Conservation (phyloP, 495 filamentous ascomycete genomes). For the Xylona heveae region DNA sequence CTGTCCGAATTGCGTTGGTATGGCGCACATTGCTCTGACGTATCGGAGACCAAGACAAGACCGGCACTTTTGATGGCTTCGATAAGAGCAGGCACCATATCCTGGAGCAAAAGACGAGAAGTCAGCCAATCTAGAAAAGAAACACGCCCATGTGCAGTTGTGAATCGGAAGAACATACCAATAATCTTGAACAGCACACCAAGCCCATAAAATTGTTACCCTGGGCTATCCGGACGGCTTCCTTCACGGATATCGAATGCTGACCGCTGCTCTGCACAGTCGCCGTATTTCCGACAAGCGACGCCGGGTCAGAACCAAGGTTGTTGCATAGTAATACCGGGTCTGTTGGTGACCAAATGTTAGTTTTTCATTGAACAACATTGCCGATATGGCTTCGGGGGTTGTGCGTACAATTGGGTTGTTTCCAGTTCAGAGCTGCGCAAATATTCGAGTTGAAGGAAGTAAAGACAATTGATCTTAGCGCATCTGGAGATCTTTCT, state of each 20-base stretch:
- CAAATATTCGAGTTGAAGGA: conserved; percentile 79
- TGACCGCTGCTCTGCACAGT: conserved; percentile 41
- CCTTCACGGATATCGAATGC: conserved; percentile 68
- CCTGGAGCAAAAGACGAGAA: conserved; percentile 23
- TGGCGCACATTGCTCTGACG: conserved; percentile 26
- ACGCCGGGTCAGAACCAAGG: conserved; percentile 33
- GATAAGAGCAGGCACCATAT: conserved; percentile 77
- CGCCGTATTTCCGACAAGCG: conserved; percentile 19
- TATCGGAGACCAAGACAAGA: conserved; percentile 80
- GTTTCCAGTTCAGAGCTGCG: conserved; percentile 93
- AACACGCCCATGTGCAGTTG: background rate
- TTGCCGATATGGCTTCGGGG: background rate
- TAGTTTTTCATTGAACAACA: too few relatives aligned
- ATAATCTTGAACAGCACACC: conserved; percentile 63
- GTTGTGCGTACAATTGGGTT: conserved; percentile 70
- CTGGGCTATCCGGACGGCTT: conserved; percentile 79
- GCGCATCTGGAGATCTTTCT: conserved; percentile 40
- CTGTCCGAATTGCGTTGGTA: conserved; percentile 18
- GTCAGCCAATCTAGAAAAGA: background rate
- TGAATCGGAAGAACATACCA: conserved; percentile 31
- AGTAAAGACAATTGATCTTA: conserved; percentile 77
- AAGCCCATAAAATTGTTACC: conserved; percentile 97
- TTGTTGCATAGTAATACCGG: conserved; percentile 92
- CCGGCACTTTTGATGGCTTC: conserved; percentile 88
- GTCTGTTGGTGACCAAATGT: conserved; percentile 35